A percentile compares a stretch with the other conserved stretches of the same genome.
Conservation (phyloP, 2,329 filamentous ascomycete genomes). For the Neodidymelliopsis sp. region DNA sequence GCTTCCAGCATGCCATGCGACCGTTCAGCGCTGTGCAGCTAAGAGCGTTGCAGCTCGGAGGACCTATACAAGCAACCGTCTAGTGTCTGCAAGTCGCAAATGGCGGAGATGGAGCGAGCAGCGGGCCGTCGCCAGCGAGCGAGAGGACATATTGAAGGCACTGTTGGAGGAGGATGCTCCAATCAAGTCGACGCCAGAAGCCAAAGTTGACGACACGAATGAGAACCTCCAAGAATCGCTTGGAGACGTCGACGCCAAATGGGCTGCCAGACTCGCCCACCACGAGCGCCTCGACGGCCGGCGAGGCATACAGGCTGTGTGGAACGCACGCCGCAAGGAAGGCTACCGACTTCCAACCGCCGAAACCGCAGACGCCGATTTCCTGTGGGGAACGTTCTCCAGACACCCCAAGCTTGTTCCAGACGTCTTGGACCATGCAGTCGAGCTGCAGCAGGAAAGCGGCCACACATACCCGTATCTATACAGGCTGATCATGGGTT, state of each 20-base stretch:
- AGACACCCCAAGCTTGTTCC: constrained; percentile 45
- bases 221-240: neutral
- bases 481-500: constrained; percentile 55
- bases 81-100: constrained; percentile 7
- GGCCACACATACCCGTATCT: constrained; percentile 48
- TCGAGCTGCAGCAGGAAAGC: constrained; percentile 50
- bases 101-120: constrained; percentile 27
- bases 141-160: constrained; percentile 16
- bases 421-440: constrained; percentile 51
- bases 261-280: constrained; percentile 53
- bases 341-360: constrained; percentile 51
- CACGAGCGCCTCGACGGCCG: constrained; percentile 52
- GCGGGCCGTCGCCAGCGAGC: constrained; percentile 5
- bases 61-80: constrained; percentile 20
- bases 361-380: constrained; percentile 48
- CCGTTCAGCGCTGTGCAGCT: constrained; percentile 26
- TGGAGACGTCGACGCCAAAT: constrained; percentile 37
- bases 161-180: constrained; percentile 18
- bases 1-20: constrained; percentile 27
- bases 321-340: constrained; percentile 49
- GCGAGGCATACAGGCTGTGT: constrained; percentile 54
- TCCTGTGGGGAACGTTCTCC: constrained; percentile 57
- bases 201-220: neutral
- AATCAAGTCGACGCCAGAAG: neutral
- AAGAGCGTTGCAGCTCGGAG: constrained; percentile 12